Evolutionary conservation across 2,329 filamentous ascomycete genomes (phyloP), one percentile per base, ranked within the genome.

Genomic region (Geosmithia morbida): DNA sequence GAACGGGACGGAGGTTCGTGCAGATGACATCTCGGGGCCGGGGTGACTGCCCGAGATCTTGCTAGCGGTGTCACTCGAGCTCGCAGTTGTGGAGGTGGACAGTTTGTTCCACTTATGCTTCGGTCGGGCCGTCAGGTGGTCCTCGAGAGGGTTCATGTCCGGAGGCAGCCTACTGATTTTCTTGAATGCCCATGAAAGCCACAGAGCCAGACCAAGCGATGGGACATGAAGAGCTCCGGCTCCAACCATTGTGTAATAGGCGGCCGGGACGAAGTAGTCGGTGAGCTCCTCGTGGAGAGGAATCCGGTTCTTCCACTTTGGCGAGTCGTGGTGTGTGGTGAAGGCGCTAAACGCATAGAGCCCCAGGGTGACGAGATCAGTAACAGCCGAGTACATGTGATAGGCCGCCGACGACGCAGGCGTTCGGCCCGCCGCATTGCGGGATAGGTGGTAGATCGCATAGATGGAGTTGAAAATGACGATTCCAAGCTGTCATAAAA

Each of bases 131-230:
- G 88, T 96, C 49, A 94, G 68, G 56, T 90, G 82, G 53, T 85
- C 79, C 60, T 96, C 89, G 14, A 97, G 72, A 2, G 90, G 90
- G 60, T 97, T 97, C 85, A 95, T 87, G 58, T 97, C 90, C 0
- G 90, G 89, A 6, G 90, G 90, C 61, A 96, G 74, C 18, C 74
- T 70, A 5, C 81, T 72, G 56, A 97, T 96, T 58, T 85, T 83
- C 41, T 82, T 78, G 76, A 96, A 97, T 54, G 84, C 77, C 46
- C 85, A 61, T 16, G 80, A 79, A 22, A 97, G 71, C 66, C 84
- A 96, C 30, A 86, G 60, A 5, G 86, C 86, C 37, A 94, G 68
- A 17, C 70, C 63, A 1, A 92, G 63, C 2, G 86, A 86, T 10
- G 87, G 52, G 0, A 85, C 56, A 59, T 95, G 88, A 18, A 94